Evolutionary conservation across 768 basidiomycete species (phyloP).

Genomic region (Galerina marginata): DNA sequence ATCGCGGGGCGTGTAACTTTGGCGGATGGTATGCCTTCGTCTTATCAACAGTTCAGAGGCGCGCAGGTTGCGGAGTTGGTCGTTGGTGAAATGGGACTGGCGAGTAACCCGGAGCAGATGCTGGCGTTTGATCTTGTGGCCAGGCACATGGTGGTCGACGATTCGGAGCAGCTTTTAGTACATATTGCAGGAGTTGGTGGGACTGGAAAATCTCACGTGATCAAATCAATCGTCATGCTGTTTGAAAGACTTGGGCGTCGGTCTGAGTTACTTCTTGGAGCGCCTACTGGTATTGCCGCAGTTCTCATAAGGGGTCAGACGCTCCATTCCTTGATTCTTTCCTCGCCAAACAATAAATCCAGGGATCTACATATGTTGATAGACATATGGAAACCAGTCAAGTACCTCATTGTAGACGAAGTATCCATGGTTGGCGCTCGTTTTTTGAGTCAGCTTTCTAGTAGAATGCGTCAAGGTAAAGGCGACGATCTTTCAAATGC

Average conservation of each 20-base stretch:
- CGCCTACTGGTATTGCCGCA: background rate
- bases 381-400: background rate
- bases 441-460: background rate
- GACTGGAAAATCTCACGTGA: constrained; percentile 13
- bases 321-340: background rate
- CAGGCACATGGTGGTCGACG: background rate
- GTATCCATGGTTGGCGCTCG: background rate
- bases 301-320: background rate
- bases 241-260: background rate
- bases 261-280: background rate
- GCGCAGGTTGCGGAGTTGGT: background rate
- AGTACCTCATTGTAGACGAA: background rate
- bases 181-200: constrained; percentile 6
- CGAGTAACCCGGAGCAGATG: background rate
- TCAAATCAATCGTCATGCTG: constrained; percentile 1
- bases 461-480: background rate
- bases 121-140: background rate
- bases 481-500: too few relatives aligned
- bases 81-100: background rate
- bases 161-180: constrained; percentile 1
- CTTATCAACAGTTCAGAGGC: background rate
- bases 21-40: background rate
- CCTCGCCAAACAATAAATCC: background rate
- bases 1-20: background rate
- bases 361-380: background rate